Base-by-base conservation (phyloP, 176 grass and related monocot genomes). In the Dactylis glomerata region DNA sequence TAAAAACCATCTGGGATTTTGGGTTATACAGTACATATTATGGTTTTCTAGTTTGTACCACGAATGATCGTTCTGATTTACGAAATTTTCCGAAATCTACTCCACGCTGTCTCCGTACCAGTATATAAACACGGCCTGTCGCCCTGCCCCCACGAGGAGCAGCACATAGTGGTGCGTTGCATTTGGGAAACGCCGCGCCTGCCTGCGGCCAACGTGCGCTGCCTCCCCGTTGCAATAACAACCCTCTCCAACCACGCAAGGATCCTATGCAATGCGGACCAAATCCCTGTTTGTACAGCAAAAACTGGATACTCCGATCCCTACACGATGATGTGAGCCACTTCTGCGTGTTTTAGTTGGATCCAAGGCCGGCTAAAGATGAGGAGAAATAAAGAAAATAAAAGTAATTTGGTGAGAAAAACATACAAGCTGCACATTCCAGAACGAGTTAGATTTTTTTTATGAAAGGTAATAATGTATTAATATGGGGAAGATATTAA, bases 171-270 rank as follows among this genome's bases (percentile, higher is more conserved):
- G 71, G 67, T 1, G 30, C 30, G 11, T 1, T 3, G 46, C 73
- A 3, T 33, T 20, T 19, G 55, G 46, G 40, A 81, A 81, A 75
- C 80, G 66, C 61, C 61, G 59, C 37, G 32, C 22, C 82, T 81
- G 82, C 6, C 5, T 28, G 75, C 56, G 75, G 75, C 22, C 58
- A 89, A 81, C 87, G 87, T 89, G 87, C 69, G 61, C 69, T 89
- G 82, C 87, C 87, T 85, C 82, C 69, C 8, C 2, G 7, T 16
- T 8, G 67, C 22, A 40, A 73, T 80, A 22, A 63, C 69, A 31
- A 38, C 36, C 36, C 32, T 14, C 78, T 68, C 58, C 59, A 40
- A 70, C 73, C 80, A 27, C 6, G n/a, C 4, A 3, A 44, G 81
- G 61, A 88, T 88, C 81, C 86, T 83, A 88, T 84, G 86, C 61